A percentile compares a stretch with the other conserved stretches of the same genome.
These are phyloP conservation scores for Penstemon eatonii DNA, from an alignment of 257 asterid species.

Conservation along the genomic window DNA sequence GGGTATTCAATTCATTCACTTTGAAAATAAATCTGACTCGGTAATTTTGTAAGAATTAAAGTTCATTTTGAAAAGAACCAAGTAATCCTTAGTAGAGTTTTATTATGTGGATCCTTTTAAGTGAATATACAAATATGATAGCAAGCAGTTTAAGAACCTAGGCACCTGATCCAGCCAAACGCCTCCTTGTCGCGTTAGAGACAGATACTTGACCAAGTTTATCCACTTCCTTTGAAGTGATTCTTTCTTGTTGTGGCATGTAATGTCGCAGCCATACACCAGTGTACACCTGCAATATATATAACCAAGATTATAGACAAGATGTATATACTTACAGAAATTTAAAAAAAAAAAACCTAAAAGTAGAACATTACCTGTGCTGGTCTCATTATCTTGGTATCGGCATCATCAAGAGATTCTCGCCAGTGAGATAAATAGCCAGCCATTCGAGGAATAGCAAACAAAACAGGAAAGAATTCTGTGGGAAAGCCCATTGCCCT, in stretches of 20 bases:
- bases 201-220: slow-evolving; percentile 79
- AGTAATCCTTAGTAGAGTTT: neutral
- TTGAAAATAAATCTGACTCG: too few species aligned
- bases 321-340: neutral
- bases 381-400: slow-evolving; percentile 97
- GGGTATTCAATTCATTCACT: too few species aligned
- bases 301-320: neutral
- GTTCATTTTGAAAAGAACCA: too few species aligned
- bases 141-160: slow-evolving; percentile 26
- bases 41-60: too few species aligned
- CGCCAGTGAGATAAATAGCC: slow-evolving; percentile 99
- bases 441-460: slow-evolving; percentile 98
- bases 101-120: slow-evolving; percentile 14
- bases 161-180: slow-evolving; percentile 82
- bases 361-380: slow-evolving; percentile 62
- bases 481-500: too few species aligned
- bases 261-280: slow-evolving; percentile 89
- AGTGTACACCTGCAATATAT: slow-evolving; percentile 67
- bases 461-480: too few species aligned
- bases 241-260: slow-evolving; percentile 68
- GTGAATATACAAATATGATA: neutral
- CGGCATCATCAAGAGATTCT: slow-evolving; percentile 91
- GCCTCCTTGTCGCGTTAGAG: slow-evolving; percentile 89
- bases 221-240: slow-evolving; percentile 44
- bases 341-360: neutral